Evolutionary conservation across 352 stramenopile species (phyloP), one percentile per base, ranked within the genome.

Genomic region (Globisporangium camurandrum): DNA sequence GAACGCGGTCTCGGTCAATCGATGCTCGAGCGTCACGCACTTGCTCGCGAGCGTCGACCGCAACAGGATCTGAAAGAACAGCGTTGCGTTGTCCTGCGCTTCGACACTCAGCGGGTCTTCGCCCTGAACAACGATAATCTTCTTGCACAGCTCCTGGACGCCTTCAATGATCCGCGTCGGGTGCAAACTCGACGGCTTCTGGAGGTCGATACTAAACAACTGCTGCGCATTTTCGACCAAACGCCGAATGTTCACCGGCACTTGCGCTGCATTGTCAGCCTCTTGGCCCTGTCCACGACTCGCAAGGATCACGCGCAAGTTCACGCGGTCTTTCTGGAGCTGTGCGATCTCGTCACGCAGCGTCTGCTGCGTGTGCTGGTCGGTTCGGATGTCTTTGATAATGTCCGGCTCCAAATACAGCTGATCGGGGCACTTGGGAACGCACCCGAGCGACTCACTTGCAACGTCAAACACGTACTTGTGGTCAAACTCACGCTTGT

Each of bases 31-130:
- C 24, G 98, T 77, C 4, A 99, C 86, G 46, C 87, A 86, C 67
- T 99, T 99, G n/a, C 76, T 95, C 16, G 96, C 88, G 40, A 99
- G 71, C 33, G 94, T 93, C 51, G 88, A 98, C 10, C 97, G 86
- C 39, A 99, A 71, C 44, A 99, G 66, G 62, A 99, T 99, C 57
- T 97, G 80, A 78, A 99, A 99, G 59, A 99, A 88, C 20, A 98
- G 73, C 3, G 96, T 99, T 24, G 96, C 96, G 61, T 99, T 99
- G 54, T 89, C 79, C 67, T 99, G 96, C 1, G 96, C 97, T 78
- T 99, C 96, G 40, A 93, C 74, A 74, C 86, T 97, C 24, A 99
- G 66, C 23, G 73, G 64, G 54, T 98, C 95, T 38, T 98, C 86
- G 33, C 97, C 97, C 28, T 81, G 67, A 24, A 99, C 96, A 24